These are phyloP conservation scores for Clavaria fumosa DNA, from an alignment of 768 basidiomycete genomes.

Conservation along the genomic window DNA sequence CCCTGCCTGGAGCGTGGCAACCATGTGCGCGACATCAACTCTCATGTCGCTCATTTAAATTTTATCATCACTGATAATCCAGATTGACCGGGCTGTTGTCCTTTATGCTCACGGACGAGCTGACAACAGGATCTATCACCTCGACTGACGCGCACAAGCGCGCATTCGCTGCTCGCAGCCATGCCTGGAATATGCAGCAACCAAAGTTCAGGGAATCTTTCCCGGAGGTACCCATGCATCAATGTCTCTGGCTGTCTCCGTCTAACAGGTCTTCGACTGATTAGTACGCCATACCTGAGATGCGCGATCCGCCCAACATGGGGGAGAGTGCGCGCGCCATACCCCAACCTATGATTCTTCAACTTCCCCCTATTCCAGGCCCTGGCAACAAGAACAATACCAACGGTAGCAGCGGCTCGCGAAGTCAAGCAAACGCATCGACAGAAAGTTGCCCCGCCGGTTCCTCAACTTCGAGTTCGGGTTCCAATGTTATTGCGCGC, in stretches of 20 bases:
- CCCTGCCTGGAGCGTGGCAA: slow-evolving; percentile 89
- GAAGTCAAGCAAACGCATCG: no score
- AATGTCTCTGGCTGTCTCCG: slow-evolving; percentile 8
- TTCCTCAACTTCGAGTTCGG: no score
- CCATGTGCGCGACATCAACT: slow-evolving; percentile 47
- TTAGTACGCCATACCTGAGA: slow-evolving; percentile 54
- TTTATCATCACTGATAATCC: slow-evolving; percentile 6
- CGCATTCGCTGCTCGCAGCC: slow-evolving; percentile 60
- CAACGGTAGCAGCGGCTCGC: no score
- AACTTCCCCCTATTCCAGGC: no score
- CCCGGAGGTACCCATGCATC: slow-evolving; percentile 52
- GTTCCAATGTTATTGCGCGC: no score
- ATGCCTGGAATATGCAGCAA: slow-evolving; percentile 72
- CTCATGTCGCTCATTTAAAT: slow-evolving; percentile 6
- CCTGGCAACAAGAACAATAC: no score
- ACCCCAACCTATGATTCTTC: no score
- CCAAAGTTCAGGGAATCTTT: slow-evolving; percentile 78
- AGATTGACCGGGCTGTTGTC: slow-evolving; percentile 87
- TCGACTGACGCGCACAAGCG: slow-evolving; percentile 70
- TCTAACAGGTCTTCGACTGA: slow-evolving; percentile 8
- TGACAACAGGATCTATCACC: slow-evolving; percentile 88
- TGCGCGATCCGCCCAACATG: slow-evolving; percentile 86
- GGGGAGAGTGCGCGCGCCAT: slow-evolving; percentile 65
- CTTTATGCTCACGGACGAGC: slow-evolving; percentile 92
- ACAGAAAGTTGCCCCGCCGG: no score